These are phyloP conservation scores for Bretschneidera sinensis DNA, from an alignment of 345 rosid genomes.

Conservation along the genomic window DNA sequence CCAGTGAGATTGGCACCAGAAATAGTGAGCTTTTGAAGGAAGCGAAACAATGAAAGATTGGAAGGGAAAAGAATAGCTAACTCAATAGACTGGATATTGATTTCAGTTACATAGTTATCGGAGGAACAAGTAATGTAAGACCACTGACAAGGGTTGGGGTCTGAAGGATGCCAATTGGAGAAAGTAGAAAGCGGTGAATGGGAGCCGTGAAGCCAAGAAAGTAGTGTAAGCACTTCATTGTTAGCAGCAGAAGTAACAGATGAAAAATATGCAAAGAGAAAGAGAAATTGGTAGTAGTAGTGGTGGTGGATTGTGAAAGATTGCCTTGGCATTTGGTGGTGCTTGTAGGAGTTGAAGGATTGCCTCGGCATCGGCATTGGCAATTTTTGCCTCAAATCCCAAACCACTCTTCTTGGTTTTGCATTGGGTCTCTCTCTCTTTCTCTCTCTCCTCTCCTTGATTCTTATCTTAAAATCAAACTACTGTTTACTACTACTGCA, in stretches of 20 bases:
- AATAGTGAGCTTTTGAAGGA: constrained; percentile 48
- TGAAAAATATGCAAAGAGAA: constrained; percentile 21
- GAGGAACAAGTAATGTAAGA: constrained; percentile 53
- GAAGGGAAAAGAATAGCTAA: constrained; percentile 59
- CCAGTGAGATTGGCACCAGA: constrained; percentile 67
- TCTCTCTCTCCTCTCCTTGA: constrained; percentile 14
- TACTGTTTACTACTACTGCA: constrained; percentile 5
- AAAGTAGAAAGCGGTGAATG: constrained; percentile 31
- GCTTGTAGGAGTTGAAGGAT: constrained; percentile 23
- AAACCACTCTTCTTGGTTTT: constrained; percentile 45
- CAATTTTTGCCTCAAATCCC: constrained; percentile 55
- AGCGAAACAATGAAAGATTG: constrained; percentile 42
- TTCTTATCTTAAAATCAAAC: constrained; percentile 21
- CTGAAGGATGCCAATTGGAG: constrained; percentile 55
- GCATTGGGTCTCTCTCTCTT: constrained; percentile 52
- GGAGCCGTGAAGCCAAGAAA: constrained; percentile 55
- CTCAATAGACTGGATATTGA: constrained; percentile 49
- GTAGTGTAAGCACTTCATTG: constrained; percentile 39
- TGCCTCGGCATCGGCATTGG: constrained; percentile 60
- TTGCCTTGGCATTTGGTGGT: constrained; percentile 21
- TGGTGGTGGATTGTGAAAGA: constrained; percentile 15
- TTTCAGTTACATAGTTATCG: constrained; percentile 42
- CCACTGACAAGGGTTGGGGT: constrained; percentile 66
- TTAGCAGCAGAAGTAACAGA: constrained; percentile 25
- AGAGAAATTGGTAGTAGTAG: constrained; percentile 13